Base-by-base conservation (phyloP, 495 filamentous ascomycete genomes). In the Symbiotaphrina buchneri region DNA sequence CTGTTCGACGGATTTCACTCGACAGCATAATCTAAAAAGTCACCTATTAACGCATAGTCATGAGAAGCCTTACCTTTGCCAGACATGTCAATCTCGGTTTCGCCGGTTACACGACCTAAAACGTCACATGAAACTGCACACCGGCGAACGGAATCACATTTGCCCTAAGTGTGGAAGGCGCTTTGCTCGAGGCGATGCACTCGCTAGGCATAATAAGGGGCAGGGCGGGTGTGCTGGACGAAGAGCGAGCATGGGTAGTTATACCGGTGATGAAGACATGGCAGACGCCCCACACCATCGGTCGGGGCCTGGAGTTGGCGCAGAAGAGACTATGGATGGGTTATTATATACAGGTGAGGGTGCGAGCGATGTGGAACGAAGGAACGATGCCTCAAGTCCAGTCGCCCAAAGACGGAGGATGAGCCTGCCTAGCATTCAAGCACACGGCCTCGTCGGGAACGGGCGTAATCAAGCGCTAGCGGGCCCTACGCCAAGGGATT, bases 11-110 rank as follows among this genome's bases (percentile, higher is more conserved):
- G 85, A 90, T 42, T 99, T 99, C 42, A 99, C 87, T 6, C 66
- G 87, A 6, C 90, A 95, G 46, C 87, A 99, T 46, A 99, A 99
- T 40, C 66, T 99, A n/a, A 99, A 99, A 51, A 92, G 81, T 38
- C 87, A 99, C 55, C 65, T 99, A 21, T 66, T 99, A 35, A 99
- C 87, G 0, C 87, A 99, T 46, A 93, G 85, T 40, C 87, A 99
- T 52, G 90, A 95, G 50, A 99, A 99, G 47, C 87, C 87, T 0
- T 99, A 82, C 44, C 66, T 80, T 15, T 99, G 87, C 43, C 66
- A 76, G 34, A 78, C 75, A 14, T 99, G 87, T 44, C 65, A 84
- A 31, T 71, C 83, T 39, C 68, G 84, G 17, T 99, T 99, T 47
- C 69, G 87, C 28, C 66, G 87, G 36, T 59, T 95, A 17, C 87